Percentiles rank a stretch among this genome's conserved stretches.
phyloP scores from a whole-genome alignment of 768 basidiomycete species.

The Mycena filopes region DNA sequence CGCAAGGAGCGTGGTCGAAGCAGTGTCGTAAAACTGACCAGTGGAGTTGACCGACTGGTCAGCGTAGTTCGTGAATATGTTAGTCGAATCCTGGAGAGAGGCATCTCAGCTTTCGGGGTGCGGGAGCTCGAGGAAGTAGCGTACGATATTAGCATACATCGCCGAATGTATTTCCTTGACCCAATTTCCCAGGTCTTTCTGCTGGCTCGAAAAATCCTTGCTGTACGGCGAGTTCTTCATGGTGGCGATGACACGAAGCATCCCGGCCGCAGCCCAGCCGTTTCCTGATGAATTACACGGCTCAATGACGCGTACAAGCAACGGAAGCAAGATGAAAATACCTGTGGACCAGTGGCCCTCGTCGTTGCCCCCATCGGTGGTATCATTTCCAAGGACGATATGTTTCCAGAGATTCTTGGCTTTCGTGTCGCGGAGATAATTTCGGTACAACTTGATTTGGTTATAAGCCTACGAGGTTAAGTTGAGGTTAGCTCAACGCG shows the following conservation, averaged over 20 bases:
- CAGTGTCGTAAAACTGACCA: slow-evolving; percentile 74
- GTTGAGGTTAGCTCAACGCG: too few species aligned
- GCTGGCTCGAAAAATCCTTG: slow-evolving; percentile 58
- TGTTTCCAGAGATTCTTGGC: slow-evolving; percentile 80
- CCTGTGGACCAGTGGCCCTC: slow-evolving; percentile 85
- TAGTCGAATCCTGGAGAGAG: slow-evolving; percentile 50
- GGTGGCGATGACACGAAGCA: slow-evolving; percentile 83
- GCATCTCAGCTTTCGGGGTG: slow-evolving; percentile 28
- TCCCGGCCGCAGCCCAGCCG: slow-evolving; percentile 90
- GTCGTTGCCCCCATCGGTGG: slow-evolving; percentile 55
- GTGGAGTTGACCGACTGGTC: slow-evolving; percentile 51
- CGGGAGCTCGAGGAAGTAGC: slow-evolving; percentile 37
- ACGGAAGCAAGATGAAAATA: slow-evolving; percentile 33
- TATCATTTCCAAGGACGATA: slow-evolving; percentile 63
- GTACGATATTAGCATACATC: slow-evolving; percentile 70
- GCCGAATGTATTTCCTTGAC: slow-evolving; percentile 76
- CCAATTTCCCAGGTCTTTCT: slow-evolving; percentile 72
- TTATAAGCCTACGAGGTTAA: slow-evolving; percentile 48
- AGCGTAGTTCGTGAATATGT: slow-evolving; percentile 80
- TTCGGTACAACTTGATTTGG: slow-evolving; percentile 79
- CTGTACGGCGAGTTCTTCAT: slow-evolving; percentile 71
- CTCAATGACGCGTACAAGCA: slow-evolving; percentile 5
- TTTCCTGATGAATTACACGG: slow-evolving; percentile 64
- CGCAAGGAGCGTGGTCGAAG: slow-evolving; percentile 81
- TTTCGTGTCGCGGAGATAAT: slow-evolving; percentile 63